Conservation (phyloP, 1,139 yeast species). For the Debaryomyces coudertii region DNA sequence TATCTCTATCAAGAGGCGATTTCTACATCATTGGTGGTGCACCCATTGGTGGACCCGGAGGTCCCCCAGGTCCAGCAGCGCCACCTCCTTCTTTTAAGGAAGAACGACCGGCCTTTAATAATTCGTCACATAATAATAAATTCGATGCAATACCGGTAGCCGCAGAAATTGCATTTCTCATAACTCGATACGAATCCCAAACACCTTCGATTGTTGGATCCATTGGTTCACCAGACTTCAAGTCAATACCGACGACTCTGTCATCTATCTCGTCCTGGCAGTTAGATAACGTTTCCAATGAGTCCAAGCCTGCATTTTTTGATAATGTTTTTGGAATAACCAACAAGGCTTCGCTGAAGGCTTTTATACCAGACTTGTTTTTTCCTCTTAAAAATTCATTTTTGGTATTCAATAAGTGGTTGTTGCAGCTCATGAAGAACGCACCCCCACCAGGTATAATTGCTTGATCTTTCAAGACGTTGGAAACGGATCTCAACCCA, state of each 20-base stretch:
- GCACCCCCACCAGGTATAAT: constrained; percentile 98
- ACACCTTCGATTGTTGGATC: constrained; percentile 94
- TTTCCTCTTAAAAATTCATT: constrained; percentile 75
- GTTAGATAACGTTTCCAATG: constrained; percentile 83
- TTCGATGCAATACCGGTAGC: constrained; percentile 96
- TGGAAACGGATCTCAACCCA: constrained; percentile 93
- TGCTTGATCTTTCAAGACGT: constrained; percentile 81
- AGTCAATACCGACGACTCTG: constrained; percentile 86
- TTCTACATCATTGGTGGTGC: constrained; percentile 23
- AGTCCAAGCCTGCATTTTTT: constrained; percentile 91
- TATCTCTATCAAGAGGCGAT: background rate
- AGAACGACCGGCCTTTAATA: constrained; percentile 93
- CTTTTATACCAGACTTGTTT: constrained; percentile 85
- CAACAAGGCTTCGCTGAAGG: constrained; percentile 89
- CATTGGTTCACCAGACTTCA: constrained; percentile 91
- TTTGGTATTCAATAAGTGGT: constrained; percentile 58
- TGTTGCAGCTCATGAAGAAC: constrained; percentile 80
- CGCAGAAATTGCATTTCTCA: constrained; percentile 88
- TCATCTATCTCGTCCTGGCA: constrained; percentile 93
- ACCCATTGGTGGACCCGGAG: constrained; percentile 22
- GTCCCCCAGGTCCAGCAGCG: constrained; percentile 17
- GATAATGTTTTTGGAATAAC: constrained; percentile 92
- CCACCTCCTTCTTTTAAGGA: constrained; percentile 65
- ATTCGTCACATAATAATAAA: constrained; percentile 89
- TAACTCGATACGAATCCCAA: constrained; percentile 94